Evolutionary conservation across 2,329 filamentous ascomycete species (phyloP), one percentile per base, ranked within the genome.

Genomic region (Clonostachys rhizophaga): DNA sequence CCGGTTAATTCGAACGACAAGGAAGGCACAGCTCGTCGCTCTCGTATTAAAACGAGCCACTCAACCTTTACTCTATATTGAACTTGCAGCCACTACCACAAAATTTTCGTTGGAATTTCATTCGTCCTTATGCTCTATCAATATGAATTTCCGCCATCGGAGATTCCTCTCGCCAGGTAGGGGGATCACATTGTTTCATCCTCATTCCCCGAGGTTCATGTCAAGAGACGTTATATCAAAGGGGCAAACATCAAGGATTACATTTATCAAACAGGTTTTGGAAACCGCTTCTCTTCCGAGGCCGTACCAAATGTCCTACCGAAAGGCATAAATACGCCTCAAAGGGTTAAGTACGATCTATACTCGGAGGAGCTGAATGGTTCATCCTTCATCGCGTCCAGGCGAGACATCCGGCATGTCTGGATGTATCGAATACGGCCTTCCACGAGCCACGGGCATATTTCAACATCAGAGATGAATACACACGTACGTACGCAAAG

Each of bases 201-300:
- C 13, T 24, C 8, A 30, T 17, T 12, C 14, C 9, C 54, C 54
- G 30, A 56, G 52, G 14, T 55, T 56, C 33, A 47, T 46, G 34
- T 44, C 50, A 10, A 52, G 49, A 30, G 24, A 30, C 2, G 3
- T 30, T 4, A 30, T 6, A 9, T 30, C 24, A 30, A 30, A 5
- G 45, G 43, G 30, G 56, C 56, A 16, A 55, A 58, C 14, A 39
- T 41, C 33, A 43, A 44, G 58, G 50, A 71, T 69, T 61, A 81
- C 44, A 46, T 74, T 62, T 83, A 83, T 55, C 75, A 80, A 72
- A 59, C 70, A 17, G 79, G 78, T n/a, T 81, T 81, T 53, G 72
- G 72, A 35, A 83, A 81, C 56, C 58, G 64, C 9, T 72, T 74
- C 49, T 64, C 67, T 44, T 72, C 71, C 33, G 71, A 75, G 51